Base-by-base conservation (phyloP, 768 basidiomycete species). In the Xanthoconium purpureum region DNA sequence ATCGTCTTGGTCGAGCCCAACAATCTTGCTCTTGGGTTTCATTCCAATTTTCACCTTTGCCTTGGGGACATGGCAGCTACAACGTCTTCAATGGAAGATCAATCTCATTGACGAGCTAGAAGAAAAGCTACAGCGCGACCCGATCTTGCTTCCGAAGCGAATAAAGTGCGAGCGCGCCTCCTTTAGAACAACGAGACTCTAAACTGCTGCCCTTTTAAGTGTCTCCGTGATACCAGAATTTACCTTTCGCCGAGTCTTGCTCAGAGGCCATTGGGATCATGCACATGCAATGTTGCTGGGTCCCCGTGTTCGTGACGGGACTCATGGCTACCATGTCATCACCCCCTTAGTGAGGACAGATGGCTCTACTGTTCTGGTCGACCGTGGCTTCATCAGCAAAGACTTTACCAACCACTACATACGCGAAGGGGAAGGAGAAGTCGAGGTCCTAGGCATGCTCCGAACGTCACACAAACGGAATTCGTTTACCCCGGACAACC, bases 51-150 rank as follows among this genome's bases (percentile, higher is more conserved):
- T 97, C 67, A 93, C 94, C 0, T 93, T 94, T 62, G 88, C 80
- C 15, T 77, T 99, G 58, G 96, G 97, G 17, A 83, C 84, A 18
- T 98, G 96, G 96, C 97, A 99, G 73, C 76, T 99, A 33, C 83
- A 91, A 63, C 84, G 97, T 47, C 80, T 98, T 32, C 83, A 91
- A 70, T 99, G 97, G 97, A 99, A 99, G 73, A 77, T 96, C 44
- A 83, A 84, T 50, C 79, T 99, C 49, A 98, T 98, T 59, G 91
- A 97, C 61, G 91, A 98, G 65, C 78, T 98, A 36, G 89, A 97
- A 69, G 86, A 91, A 72, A 96, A 97, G 73, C 74, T 98, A 36
- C 80, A 88, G 59, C 78, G 88, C 15, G 84, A 82, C 33, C 88
- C 96, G 1, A 81, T 99, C 54, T 66, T 77, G 28, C 75, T 99